Evolutionary conservation across 1,139 yeast genomes (phyloP).

Genomic region (Geotrichum armillariae): DNA sequence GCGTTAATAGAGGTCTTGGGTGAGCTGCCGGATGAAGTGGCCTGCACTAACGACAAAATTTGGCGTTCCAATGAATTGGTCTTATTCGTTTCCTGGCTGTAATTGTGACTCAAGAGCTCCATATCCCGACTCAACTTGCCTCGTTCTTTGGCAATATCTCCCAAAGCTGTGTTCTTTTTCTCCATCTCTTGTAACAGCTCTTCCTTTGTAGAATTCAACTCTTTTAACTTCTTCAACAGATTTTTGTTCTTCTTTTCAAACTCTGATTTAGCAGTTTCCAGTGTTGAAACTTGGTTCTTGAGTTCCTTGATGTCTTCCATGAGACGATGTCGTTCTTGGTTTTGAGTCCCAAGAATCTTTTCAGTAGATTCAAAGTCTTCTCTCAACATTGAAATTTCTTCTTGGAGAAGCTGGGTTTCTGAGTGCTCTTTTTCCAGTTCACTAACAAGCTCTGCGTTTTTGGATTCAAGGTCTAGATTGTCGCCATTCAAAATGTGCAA

Average conservation of each 20-base stretch:
- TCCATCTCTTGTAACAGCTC: conserved; percentile 4
- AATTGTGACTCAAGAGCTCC: conserved; percentile 7
- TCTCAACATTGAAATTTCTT: not conserved
- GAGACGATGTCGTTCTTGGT: conserved; percentile 2
- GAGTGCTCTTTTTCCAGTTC: not conserved
- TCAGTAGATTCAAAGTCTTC: conserved; percentile 8
- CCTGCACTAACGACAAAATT: conserved; percentile 1
- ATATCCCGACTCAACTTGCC: conserved; percentile 9
- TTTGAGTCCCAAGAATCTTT: conserved; percentile 1
- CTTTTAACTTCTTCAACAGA: not conserved
- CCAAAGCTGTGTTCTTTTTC: conserved; percentile 2
- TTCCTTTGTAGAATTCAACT: not conserved
- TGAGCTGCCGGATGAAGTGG: conserved; percentile 1
- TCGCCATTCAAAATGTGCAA: not conserved
- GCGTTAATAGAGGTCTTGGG: not conserved
- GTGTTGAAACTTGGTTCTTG: not conserved
- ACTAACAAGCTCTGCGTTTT: not conserved
- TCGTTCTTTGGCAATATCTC: conserved; percentile 4
- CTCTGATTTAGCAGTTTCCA: conserved; percentile 4
- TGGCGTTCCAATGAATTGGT: conserved; percentile 1
- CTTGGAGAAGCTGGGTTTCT: not conserved
- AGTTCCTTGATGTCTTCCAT: conserved; percentile 1
- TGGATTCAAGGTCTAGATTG: conserved; percentile 5
- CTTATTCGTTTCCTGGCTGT: conserved; percentile 7
- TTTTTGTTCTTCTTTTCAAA: not conserved